Base-by-base conservation (phyloP, 352 stramenopile species). In the Aphanomyces stellatus region DNA sequence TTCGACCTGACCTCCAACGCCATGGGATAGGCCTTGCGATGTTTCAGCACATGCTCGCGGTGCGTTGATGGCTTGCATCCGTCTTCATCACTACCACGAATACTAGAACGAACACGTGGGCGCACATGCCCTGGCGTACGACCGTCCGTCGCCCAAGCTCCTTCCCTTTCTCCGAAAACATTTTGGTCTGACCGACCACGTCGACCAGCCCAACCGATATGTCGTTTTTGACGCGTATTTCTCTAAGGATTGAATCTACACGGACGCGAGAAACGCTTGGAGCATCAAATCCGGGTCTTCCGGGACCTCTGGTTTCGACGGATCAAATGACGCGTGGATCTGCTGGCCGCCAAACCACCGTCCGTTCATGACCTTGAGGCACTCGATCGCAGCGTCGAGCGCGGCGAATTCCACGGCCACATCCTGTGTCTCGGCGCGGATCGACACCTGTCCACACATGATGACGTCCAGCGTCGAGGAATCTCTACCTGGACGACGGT, bases 191-290 rank as follows among this genome's bases (percentile, higher is more conserved):
- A 69, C 28, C 0, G 60, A 74, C 1, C 80, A 82, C 64, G 74
- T 79, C 57, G 73, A 72, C 31, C 88, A 96, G 62, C 79, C 85
- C 59, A 96, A 95, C 72, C 85, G 82, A 57, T 96, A 95, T 71
- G 84, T 95, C 27, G 42, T 96, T 19, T 95, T 92, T 57, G 76
- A 90, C 65, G 75, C 53, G 40, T 94, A 80, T 68, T 91, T 94
- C 42, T 27, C 55, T 15, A 41, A 72, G 48, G 30, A 65, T 51
- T 33, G 11, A 31, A 56, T 55, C 35, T 64, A 70, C 7, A 70
- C 63, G 19, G 78, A 82, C 24, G 86, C 84, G n/a, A 94, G 70
- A 57, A 94, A 94, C 3, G 80, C 84, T 51, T 92, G 76, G 7
- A 94, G 69, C 53, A 90, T 90, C 8, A 81, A 80, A 43, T 90